Conservation (phyloP, 129 eudicot species). For the Sambucus nigra region DNA sequence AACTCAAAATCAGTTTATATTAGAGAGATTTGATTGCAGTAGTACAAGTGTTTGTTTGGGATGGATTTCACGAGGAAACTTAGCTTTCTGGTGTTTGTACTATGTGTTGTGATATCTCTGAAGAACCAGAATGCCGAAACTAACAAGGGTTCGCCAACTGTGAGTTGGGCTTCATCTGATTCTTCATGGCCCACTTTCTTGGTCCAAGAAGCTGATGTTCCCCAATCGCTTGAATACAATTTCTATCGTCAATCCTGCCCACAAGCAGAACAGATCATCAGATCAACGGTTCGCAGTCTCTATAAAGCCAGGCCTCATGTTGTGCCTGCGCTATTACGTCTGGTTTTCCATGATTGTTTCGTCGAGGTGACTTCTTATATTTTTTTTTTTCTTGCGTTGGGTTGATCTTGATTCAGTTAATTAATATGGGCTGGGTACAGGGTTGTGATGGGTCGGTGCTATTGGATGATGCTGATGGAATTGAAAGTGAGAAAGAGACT, state of each 20-base stretch:
- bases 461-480: constrained; percentile 47
- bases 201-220: not conserved
- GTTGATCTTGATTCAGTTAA: not conserved
- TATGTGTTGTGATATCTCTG: constrained; percentile 27
- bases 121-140: constrained; percentile 24
- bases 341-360: constrained; percentile 69
- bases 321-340: constrained; percentile 49
- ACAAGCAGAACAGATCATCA: constrained; percentile 35
- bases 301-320: constrained; percentile 18
- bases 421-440: constrained; percentile 19
- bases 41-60: not conserved
- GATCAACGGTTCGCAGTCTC: constrained; percentile 28
- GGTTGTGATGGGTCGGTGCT: constrained; percentile 86
- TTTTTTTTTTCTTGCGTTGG: not conserved
- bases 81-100: constrained; percentile 21
- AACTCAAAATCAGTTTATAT: not conserved
- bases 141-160: constrained; percentile 7
- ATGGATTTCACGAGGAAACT: constrained; percentile 31
- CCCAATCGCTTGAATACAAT: constrained; percentile 42
- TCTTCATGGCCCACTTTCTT: not conserved
- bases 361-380: constrained; percentile 27
- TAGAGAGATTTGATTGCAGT: not conserved
- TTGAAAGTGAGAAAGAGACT: constrained; percentile 56
- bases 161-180: constrained; percentile 4
- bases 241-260: constrained; percentile 65